A percentile compares a stretch with the other conserved stretches of the same genome.
These are phyloP conservation scores for Penicillium maclennaniae DNA, from an alignment of 495 filamentous ascomycete species.

Conservation along the genomic window DNA sequence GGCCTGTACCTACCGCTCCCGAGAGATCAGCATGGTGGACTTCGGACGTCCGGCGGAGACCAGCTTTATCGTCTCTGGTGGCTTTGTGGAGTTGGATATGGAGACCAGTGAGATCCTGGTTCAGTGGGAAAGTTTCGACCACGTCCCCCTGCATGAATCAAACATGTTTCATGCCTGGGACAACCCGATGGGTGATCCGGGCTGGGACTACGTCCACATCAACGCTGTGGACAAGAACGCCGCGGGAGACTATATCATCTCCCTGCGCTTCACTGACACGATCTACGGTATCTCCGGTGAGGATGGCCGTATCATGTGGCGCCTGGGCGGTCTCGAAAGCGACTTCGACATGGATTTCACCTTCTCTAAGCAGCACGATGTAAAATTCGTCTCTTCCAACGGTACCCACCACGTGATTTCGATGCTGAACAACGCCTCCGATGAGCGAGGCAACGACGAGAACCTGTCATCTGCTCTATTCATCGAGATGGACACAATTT, in stretches of 20 bases:
- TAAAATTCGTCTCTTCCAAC: constrained; percentile 49
- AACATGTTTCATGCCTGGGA: constrained; percentile 44
- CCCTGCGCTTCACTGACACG: constrained; percentile 52
- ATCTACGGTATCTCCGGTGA: constrained; percentile 56
- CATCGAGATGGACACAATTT: constrained; percentile 45
- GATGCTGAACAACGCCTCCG: constrained; percentile 53
- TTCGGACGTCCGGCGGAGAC: constrained; percentile 41
- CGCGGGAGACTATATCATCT: constrained; percentile 55
- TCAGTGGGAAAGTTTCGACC: constrained; percentile 45
- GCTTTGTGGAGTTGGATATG: constrained; percentile 46
- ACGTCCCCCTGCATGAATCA: constrained; percentile 39
- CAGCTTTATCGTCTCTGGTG: constrained; percentile 37
- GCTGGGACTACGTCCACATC: constrained; percentile 43
- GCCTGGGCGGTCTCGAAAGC: constrained; percentile 46
- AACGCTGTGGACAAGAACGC: constrained; percentile 43
- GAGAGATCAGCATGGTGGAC: constrained; percentile 37
- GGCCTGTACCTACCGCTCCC: constrained; percentile 47
- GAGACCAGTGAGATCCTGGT: constrained; percentile 42
- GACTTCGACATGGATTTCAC: constrained; percentile 45
- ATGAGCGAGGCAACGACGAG: constrained; percentile 37
- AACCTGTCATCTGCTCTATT: constrained; percentile 50
- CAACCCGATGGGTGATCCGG: constrained; percentile 13
- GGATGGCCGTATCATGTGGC: constrained; percentile 56
- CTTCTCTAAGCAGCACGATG: constrained; percentile 61
- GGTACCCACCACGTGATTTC: constrained; percentile 49